These are phyloP conservation scores for Pulveroboletus ravenelii DNA, from an alignment of 768 basidiomycete species.

Conservation along the genomic window DNA sequence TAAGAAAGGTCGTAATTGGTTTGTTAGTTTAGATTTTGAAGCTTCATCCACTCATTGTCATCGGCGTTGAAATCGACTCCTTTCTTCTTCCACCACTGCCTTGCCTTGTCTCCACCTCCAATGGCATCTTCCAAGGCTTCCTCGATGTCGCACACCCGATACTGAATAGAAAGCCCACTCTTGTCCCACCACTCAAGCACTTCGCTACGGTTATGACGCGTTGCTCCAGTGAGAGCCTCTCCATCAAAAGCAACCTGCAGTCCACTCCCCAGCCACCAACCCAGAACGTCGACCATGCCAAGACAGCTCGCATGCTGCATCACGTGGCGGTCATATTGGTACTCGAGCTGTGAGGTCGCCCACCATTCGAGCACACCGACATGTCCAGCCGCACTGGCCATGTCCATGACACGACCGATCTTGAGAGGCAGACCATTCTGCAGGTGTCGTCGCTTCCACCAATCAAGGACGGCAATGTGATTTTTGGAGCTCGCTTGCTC, in stretches of 20 bases:
- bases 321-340: constrained; percentile 73
- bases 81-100: constrained; percentile 77
- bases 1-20: not conserved
- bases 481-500: constrained; percentile 77
- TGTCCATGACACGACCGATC: constrained; percentile 81
- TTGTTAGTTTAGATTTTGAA: constrained; percentile 63
- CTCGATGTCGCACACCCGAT: constrained; percentile 88
- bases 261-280: constrained; percentile 82
- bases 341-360: constrained; percentile 71
- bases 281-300: constrained; percentile 72
- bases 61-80: constrained; percentile 82
- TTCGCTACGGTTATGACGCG: constrained; percentile 74
- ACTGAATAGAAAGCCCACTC: constrained; percentile 73
- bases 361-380: constrained; percentile 81
- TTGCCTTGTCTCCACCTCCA: constrained; percentile 68
- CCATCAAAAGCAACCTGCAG: constrained; percentile 75
- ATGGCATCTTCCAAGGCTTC: constrained; percentile 87
- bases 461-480: constrained; percentile 70
- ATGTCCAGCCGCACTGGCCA: constrained; percentile 75
- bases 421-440: constrained; percentile 57
- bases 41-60: constrained; percentile 86
- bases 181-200: constrained; percentile 88
- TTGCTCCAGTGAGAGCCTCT: constrained; percentile 75
- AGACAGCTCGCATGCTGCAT: constrained; percentile 75
- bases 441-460: constrained; percentile 69